Evolutionary conservation across 345 rosid species (phyloP), one percentile per base, ranked within the genome.

Genomic region (Acer yangbiense): DNA sequence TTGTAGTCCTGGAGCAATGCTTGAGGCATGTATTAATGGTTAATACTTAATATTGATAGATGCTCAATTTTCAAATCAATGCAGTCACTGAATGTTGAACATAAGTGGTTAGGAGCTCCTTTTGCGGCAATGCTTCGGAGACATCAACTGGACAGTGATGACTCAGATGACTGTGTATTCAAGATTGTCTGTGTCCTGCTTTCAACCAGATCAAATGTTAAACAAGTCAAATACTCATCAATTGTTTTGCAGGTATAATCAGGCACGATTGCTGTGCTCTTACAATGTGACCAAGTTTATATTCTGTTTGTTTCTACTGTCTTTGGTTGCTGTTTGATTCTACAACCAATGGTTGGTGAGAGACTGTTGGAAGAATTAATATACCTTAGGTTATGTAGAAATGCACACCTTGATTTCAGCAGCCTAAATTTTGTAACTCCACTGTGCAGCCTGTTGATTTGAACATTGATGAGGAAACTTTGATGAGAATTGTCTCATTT

Each of bases 391-490:
- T 67, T 78, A 54, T 3, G 41, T 64, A 54, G 25, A 50, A 13
- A 55, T 62, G 76, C 65, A 61, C 61, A 67, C 70, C 57, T 71
- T 43, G 67, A 20, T 60, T 81, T 5, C 55, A 58, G 27, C 55
- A 50, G 62, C 78, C 76, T 72, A 72, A 60, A 82, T 82, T 29
- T 85, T 74, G 23, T 81, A 32, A 67, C 41, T 72, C 77, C 13
- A 63, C 76, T 35, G 14, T 81, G 29, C 92, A 95, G 99, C 97
- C 99, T 72, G 61, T 93, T 78, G 92, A 92, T 86, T 78, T 93
- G 84, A 90, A 95, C 88, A 80, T 93, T 70, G 99, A 95, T 72
- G 99, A 93, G 87, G 98, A 90, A 88, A 89, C 97, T 68, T 80
- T 95, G 60, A 89, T 92, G 97, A 93, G 87, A 89, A 69, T 90